Conservation (phyloP, 148 eudicot genomes). For the Gaultheria prostrata region DNA sequence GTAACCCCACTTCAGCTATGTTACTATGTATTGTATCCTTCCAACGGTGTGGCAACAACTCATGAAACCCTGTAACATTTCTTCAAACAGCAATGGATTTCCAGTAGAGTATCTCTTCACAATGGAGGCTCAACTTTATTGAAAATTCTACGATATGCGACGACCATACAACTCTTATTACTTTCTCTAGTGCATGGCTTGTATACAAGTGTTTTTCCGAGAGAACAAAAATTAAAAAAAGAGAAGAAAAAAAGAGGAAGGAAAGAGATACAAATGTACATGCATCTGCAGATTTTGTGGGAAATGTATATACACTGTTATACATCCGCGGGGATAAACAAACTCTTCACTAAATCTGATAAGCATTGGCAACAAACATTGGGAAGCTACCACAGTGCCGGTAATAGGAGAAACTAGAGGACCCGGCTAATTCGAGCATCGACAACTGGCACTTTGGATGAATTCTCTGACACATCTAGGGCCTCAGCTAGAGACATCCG, state of each 20-base stretch:
- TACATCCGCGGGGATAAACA: slow-evolving; percentile 2
- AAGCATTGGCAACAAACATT: background rate
- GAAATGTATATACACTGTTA: background rate
- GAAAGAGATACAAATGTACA: background rate
- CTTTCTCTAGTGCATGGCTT: background rate
- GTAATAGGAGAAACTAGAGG: slow-evolving; percentile 33
- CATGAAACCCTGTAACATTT: too few species aligned
- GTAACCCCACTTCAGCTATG: background rate
- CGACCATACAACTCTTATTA: background rate
- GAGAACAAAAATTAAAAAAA: background rate
- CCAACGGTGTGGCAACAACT: background rate
- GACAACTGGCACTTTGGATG: slow-evolving; percentile 63
- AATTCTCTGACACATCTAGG: slow-evolving; percentile 52
- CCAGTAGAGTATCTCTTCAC: too few species aligned
- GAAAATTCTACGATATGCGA: too few species aligned
- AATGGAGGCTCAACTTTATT: too few species aligned
- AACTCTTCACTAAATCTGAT: background rate
- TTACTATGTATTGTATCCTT: background rate
- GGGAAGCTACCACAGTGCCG: background rate
- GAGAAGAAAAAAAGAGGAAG: background rate
- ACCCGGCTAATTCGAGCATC: slow-evolving; percentile 73
- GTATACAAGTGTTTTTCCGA: background rate
- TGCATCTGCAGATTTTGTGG: slow-evolving; percentile 4
- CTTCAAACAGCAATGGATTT: too few species aligned
- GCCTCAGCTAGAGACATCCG: slow-evolving; percentile 83